A percentile compares a stretch with the other conserved stretches of the same genome.
These are phyloP conservation scores for Candida ulmi DNA, from an alignment of 805 yeast genomes.

Conservation along the genomic window DNA sequence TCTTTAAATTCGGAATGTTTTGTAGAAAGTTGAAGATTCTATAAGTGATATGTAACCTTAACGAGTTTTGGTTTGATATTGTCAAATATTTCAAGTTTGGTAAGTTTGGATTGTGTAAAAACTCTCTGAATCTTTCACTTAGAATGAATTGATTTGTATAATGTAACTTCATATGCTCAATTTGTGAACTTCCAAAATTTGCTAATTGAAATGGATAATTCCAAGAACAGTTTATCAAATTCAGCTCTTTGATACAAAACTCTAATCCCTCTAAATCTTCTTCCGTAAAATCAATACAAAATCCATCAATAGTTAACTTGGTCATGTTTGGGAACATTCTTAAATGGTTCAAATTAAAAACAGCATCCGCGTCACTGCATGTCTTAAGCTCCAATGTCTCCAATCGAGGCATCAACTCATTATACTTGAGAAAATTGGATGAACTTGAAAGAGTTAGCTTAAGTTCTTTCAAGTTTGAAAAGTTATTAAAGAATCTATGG, in stretches of 20 bases:
- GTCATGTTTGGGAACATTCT: constrained; percentile 29
- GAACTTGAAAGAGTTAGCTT: constrained; percentile 24
- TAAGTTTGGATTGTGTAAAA: constrained; percentile 23
- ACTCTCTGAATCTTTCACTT: constrained; percentile 30
- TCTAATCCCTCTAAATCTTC: constrained; percentile 19
- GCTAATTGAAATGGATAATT: constrained; percentile 46
- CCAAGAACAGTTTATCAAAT: constrained; percentile 46
- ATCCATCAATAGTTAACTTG: constrained; percentile 32
- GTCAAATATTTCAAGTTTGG: constrained; percentile 22
- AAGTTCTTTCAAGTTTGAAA: constrained; percentile 20
- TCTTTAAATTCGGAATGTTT: constrained; percentile 26
- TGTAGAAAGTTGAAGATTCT: constrained; percentile 25
- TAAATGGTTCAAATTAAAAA: constrained; percentile 40
- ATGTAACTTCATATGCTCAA: constrained; percentile 20
- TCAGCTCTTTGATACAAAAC: constrained; percentile 22
- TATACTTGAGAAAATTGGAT: constrained; percentile 31
- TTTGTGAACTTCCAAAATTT: constrained; percentile 21
- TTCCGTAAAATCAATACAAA: constrained; percentile 37
- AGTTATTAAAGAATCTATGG: constrained; percentile 17
- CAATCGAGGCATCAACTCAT: constrained; percentile 9
- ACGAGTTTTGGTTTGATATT: constrained; percentile 23
- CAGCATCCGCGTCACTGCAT: constrained; percentile 16
- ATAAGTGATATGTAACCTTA: constrained; percentile 27
- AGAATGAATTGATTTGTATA: constrained; percentile 29
- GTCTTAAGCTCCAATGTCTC: constrained; percentile 19